Conservation (phyloP, 495 filamentous ascomycete species). For the Physcia stellaris region DNA sequence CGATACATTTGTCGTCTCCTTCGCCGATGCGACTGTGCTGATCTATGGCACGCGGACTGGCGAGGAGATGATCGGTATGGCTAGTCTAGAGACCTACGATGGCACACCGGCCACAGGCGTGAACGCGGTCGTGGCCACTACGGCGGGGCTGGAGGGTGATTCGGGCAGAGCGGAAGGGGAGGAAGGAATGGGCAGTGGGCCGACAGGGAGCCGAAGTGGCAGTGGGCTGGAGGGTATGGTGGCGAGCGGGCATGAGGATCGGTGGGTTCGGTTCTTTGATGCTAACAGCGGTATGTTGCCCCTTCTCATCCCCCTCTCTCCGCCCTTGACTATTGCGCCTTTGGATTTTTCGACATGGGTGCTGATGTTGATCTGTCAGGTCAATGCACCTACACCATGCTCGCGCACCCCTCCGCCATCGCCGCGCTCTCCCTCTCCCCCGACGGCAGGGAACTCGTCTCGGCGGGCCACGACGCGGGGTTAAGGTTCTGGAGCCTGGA, state of each 20-base stretch:
- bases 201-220: conserved; percentile 75
- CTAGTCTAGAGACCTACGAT: conserved; percentile 83
- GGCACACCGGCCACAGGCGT: conserved; percentile 71
- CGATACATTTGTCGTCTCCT: conserved; percentile 87
- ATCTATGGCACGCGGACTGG: conserved; percentile 85
- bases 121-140: conserved; percentile 84
- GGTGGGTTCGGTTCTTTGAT: conserved; percentile 92
- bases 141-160: conserved; percentile 61
- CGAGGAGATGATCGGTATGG: conserved; percentile 86
- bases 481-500: conserved; percentile 97
- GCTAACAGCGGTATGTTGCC: conserved; percentile 89
- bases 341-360: too few relatives aligned
- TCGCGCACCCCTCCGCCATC: conserved; percentile 86
- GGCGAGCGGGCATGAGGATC: conserved; percentile 90
- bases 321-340: conserved; percentile 1
- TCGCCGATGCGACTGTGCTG: conserved; percentile 75
- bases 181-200: conserved; percentile 55
- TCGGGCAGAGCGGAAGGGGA: conserved; percentile 45
- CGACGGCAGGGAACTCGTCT: conserved; percentile 86
- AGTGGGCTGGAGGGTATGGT: conserved; percentile 81
- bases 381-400: conserved; percentile 98
- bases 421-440: conserved; percentile 81
- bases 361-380: conserved; percentile 52
- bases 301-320: background rate
- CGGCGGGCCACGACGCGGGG: conserved; percentile 86